Percentiles rank a stretch among this genome's conserved stretches.
These are phyloP conservation scores for Alternaria brassicae DNA, from an alignment of 2,329 filamentous ascomycete genomes.

Conservation along the genomic window DNA sequence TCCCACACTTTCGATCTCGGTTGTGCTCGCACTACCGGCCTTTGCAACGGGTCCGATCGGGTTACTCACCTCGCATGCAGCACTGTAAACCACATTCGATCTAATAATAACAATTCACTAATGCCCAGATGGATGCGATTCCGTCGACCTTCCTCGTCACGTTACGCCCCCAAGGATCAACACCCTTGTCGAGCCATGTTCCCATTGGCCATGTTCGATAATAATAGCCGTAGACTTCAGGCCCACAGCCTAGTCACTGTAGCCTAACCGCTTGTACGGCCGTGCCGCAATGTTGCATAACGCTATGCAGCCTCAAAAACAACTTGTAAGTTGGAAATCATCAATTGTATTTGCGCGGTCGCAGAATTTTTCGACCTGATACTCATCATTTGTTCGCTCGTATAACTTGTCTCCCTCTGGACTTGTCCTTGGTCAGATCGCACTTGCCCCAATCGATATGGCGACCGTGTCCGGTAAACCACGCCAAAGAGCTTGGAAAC, in stretches of 20 bases:
- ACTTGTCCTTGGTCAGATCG: not conserved
- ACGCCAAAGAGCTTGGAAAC: constrained; percentile 27
- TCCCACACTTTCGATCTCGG: not conserved
- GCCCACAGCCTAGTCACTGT: not conserved
- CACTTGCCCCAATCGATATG: constrained; percentile 1
- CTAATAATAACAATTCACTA: not conserved
- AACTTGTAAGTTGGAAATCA: not conserved
- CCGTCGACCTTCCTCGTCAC: not conserved
- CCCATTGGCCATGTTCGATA: not conserved
- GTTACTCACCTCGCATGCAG: not conserved
- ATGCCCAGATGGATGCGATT: not conserved
- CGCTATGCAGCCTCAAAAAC: constrained; percentile 11
- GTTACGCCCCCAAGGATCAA: not conserved
- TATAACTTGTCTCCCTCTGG: not conserved
- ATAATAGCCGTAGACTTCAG: not conserved
- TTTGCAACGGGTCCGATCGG: not conserved
- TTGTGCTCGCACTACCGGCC: not conserved
- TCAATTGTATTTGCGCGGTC: constrained; percentile 11
- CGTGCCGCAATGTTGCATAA: constrained; percentile 12
- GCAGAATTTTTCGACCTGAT: not conserved
- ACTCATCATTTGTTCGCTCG: constrained; percentile 1
- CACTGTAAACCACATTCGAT: not conserved
- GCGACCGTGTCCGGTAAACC: constrained; percentile 13
- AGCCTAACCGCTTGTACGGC: constrained; percentile 2
- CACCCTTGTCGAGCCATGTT: not conserved